Conservation (phyloP, 2,329 filamentous ascomycete genomes). For the Cryphonectria carpinicola region DNA sequence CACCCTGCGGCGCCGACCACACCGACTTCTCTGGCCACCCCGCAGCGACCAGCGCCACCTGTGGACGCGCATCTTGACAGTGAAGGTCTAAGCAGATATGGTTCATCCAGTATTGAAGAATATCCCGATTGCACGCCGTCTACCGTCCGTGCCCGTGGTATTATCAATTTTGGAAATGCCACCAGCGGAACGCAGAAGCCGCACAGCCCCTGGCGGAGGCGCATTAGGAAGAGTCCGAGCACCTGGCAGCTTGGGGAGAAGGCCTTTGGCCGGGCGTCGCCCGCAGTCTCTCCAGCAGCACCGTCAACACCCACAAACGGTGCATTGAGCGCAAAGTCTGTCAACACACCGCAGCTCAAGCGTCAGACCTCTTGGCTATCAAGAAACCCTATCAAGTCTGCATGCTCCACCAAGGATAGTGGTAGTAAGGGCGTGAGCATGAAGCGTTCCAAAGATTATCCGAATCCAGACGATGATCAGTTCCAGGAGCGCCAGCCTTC, state of each 20-base stretch:
- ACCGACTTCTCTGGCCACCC: not conserved
- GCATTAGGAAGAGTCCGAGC: slow-evolving; percentile 26
- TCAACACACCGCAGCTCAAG: slow-evolving; percentile 33
- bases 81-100: not conserved
- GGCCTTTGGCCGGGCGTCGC: slow-evolving; percentile 7
- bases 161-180: not conserved
- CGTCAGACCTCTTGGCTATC: slow-evolving; percentile 28
- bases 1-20: not conserved
- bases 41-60: not conserved
- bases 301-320: slow-evolving; percentile 14
- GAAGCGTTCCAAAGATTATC: slow-evolving; percentile 5
- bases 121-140: slow-evolving; percentile 22
- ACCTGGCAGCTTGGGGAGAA: slow-evolving; percentile 23
- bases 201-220: slow-evolving; percentile 18
- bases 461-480: slow-evolving; percentile 1
- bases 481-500: slow-evolving; percentile 16
- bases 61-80: not conserved
- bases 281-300: not conserved
- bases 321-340: slow-evolving; percentile 32
- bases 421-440: slow-evolving; percentile 10
- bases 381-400: slow-evolving; percentile 27
- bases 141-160: not conserved
- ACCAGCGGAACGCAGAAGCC: not conserved
- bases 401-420: slow-evolving; percentile 21
- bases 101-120: slow-evolving; percentile 23